Evolutionary conservation across 2,329 filamentous ascomycete genomes (phyloP), one percentile per base, ranked within the genome.

Genomic region (Pseudogymnoascus sp.): DNA sequence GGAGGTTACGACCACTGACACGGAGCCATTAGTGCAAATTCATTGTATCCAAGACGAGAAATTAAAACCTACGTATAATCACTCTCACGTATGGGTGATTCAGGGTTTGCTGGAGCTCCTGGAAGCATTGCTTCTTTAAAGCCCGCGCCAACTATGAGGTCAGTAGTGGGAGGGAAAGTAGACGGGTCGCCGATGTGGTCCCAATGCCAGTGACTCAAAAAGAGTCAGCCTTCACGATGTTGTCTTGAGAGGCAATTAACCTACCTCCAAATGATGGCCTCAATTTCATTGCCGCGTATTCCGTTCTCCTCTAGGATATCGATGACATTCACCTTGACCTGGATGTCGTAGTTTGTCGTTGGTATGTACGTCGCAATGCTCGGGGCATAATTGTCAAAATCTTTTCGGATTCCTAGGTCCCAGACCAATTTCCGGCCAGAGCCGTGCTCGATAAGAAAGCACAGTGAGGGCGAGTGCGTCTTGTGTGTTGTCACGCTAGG

Each of bases 171-270:
- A 0, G 80, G 79, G 58, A 84, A 84, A 0, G 69, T 72, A 0
- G 76, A 75, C 0, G 77, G 73, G 62, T 83, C 78, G 0, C 82
- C 83, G 7, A 76, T 78, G 62, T 84, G 82, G 66, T 84, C 82
- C 69, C 74, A 79, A 64, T 80, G 77, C 70, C 75, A 79, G 65
- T 82, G 79, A 62, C 76, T 77, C 69, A 72, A 74, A 16, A 55
- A 14, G 8, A 5, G 22, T 42, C 14, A 42, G 36, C 41, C 28
- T 60, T 60, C 58, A 60, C 16, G 22, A 59, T 19, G 6, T 12
- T 5, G 3, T 9, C 14, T 4, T 1, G n/a, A 6, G 41, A 33
- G 8, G 9, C 4, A 30, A 7, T 55, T 19, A 39, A 14, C 58
- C 22, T 45, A 49, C 41, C 62, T 66, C 67, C 66, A 68, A 25